A percentile compares a stretch with the other conserved stretches of the same genome.
Conservation (phyloP, 2,329 filamentous ascomycete species). For the Xylaria sp. region DNA sequence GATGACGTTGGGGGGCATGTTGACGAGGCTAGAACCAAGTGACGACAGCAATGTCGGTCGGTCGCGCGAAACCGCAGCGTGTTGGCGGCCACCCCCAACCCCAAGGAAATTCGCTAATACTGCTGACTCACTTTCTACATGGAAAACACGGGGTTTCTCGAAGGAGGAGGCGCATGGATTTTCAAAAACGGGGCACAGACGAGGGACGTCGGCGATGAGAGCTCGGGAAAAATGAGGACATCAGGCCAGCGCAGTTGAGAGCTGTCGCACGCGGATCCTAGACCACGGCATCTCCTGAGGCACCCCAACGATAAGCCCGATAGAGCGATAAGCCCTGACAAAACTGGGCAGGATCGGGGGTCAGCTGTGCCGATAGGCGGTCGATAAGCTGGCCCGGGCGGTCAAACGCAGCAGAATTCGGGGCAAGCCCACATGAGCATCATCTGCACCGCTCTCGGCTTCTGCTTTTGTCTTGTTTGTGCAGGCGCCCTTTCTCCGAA, state of each 20-base stretch:
- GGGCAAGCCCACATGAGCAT: constrained; percentile 8
- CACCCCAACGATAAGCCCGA: constrained; percentile 27
- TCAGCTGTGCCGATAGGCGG: constrained; percentile 15
- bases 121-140: constrained; percentile 42
- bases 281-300: constrained; percentile 32
- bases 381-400: constrained; percentile 18
- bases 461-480: not conserved
- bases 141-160: constrained; percentile 29
- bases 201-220: constrained; percentile 10
- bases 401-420: constrained; percentile 19
- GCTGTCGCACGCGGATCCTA: constrained; percentile 41
- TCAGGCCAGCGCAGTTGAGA: constrained; percentile 37
- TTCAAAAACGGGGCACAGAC: constrained; percentile 1
- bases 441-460: constrained; percentile 1
- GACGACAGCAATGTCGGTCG: constrained; percentile 7
- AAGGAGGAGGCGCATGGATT: constrained; percentile 3
- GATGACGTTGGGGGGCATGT: not conserved
- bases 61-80: constrained; percentile 23
- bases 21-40: not conserved
- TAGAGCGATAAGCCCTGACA: constrained; percentile 24
- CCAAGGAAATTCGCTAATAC: constrained; percentile 1
- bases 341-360: constrained; percentile 14
- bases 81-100: constrained; percentile 13
- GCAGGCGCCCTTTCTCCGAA: not conserved
- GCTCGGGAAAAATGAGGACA: constrained; percentile 30